Conservation (phyloP, 2,329 filamentous ascomycete species). For the Pestalotiopsis sp. region DNA sequence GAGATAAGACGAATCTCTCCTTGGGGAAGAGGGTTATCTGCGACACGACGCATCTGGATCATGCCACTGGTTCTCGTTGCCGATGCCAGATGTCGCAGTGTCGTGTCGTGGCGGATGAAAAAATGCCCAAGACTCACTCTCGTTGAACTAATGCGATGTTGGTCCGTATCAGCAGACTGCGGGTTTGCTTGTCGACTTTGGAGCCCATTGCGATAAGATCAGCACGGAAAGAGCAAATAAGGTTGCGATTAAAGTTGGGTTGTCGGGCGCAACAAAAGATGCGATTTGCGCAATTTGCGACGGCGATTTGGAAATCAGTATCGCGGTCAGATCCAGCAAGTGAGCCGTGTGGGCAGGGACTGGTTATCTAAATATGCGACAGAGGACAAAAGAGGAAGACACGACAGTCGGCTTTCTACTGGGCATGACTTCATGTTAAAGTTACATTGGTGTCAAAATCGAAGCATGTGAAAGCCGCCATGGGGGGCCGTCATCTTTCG, state of each 20-base stretch:
- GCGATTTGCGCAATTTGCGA: neutral
- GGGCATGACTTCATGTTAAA: neutral
- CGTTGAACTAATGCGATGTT: slow-evolving; percentile 51
- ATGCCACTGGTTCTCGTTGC: neutral
- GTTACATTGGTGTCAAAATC: neutral
- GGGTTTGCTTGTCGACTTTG: slow-evolving; percentile 34
- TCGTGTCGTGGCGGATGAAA: neutral
- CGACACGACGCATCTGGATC: neutral
- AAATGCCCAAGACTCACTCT: slow-evolving; percentile 40
- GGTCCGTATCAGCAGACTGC: slow-evolving; percentile 45
- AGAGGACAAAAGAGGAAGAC: neutral
- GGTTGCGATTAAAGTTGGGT: neutral
- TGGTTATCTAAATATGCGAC: neutral
- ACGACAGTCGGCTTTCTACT: neutral
- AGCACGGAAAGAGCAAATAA: neutral
- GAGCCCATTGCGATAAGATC: slow-evolving; percentile 12
- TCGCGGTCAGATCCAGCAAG: neutral
- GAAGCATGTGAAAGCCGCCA: neutral
- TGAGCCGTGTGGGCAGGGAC: neutral
- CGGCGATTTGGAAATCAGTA: neutral
- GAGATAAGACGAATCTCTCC: too few relatives aligned
- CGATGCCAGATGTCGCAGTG: neutral
- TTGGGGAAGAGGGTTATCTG: too few relatives aligned
- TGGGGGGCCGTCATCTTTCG: neutral
- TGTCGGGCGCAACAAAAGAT: neutral